Conservation (phyloP, 805 yeast species). For the Candida nonsorbophila region DNA sequence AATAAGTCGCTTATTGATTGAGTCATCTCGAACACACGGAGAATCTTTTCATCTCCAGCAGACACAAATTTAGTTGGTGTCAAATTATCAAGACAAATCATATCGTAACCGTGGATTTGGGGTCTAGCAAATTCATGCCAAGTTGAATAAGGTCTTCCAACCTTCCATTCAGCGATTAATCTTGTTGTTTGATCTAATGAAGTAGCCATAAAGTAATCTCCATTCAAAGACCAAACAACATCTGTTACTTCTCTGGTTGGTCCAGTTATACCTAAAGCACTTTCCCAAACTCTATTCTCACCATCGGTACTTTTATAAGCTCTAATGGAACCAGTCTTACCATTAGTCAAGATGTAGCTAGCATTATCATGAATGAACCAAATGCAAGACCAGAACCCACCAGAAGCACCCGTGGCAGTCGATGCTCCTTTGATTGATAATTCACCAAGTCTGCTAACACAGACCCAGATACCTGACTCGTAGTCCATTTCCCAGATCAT, state of each 20-base stretch:
- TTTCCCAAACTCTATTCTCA: slow-evolving; percentile 34
- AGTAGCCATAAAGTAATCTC: slow-evolving; percentile 66
- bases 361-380: slow-evolving; percentile 50
- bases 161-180: slow-evolving; percentile 61
- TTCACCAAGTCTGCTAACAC: slow-evolving; percentile 80
- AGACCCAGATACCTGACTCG: slow-evolving; percentile 85
- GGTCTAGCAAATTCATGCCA: slow-evolving; percentile 97
- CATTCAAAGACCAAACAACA: slow-evolving; percentile 65
- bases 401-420: slow-evolving; percentile 93
- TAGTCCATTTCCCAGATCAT: slow-evolving; percentile 93
- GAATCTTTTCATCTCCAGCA: slow-evolving; percentile 92
- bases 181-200: slow-evolving; percentile 94
- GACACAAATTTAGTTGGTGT: slow-evolving; percentile 66
- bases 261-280: slow-evolving; percentile 65
- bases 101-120: slow-evolving; percentile 96
- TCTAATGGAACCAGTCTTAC: slow-evolving; percentile 92
- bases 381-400: slow-evolving; percentile 56
- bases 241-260: slow-evolving; percentile 72
- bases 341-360: slow-evolving; percentile 65
- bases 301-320: slow-evolving; percentile 48
- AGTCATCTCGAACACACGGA: slow-evolving; percentile 88
- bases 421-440: slow-evolving; percentile 94
- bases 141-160: slow-evolving; percentile 22
- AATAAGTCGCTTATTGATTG: slow-evolving; percentile 65
- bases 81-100: slow-evolving; percentile 72